A percentile compares a stretch with the other conserved stretches of the same genome.
These are phyloP conservation scores for Tuber aestivum DNA, from an alignment of 495 filamentous ascomycete species.

Conservation along the genomic window DNA sequence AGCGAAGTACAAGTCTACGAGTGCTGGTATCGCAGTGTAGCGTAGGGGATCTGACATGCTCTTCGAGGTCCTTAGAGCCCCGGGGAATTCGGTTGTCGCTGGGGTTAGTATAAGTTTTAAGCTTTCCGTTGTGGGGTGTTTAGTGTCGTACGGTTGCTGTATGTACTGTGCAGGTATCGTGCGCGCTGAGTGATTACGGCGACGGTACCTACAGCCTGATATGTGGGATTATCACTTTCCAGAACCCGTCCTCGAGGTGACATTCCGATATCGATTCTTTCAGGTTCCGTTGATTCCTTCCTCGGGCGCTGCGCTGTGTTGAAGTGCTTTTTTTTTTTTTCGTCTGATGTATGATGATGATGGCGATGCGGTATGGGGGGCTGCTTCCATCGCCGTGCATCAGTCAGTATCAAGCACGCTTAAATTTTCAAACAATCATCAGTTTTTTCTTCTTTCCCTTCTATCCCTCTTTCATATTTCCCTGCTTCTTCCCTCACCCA, in stretches of 20 bases:
- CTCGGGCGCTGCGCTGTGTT: neutral
- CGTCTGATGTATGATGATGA: conserved; percentile 5
- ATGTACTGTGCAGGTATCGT: neutral
- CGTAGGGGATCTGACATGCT: neutral
- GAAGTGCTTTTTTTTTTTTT: conserved; percentile 1
- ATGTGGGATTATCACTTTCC: neutral
- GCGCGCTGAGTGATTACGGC: neutral
- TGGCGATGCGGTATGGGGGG: neutral
- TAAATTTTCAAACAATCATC: neutral
- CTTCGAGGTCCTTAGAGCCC: neutral
- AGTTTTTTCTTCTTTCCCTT: neutral
- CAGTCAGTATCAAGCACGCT: neutral
- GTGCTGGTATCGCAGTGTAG: neutral
- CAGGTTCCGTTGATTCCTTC: neutral
- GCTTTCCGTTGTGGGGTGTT: neutral
- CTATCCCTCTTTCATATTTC: neutral
- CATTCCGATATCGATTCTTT: neutral
- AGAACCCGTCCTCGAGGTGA: neutral
- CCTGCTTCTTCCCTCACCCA: neutral
- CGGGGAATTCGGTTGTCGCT: neutral
- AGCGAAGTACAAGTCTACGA: neutral
- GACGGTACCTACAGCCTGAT: neutral
- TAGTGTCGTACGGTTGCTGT: neutral
- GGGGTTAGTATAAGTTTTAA: neutral
- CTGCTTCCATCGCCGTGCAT: neutral